These are phyloP conservation scores for Astragalus glycyphyllos DNA, from an alignment of 306 rosid species.

Conservation along the genomic window DNA sequence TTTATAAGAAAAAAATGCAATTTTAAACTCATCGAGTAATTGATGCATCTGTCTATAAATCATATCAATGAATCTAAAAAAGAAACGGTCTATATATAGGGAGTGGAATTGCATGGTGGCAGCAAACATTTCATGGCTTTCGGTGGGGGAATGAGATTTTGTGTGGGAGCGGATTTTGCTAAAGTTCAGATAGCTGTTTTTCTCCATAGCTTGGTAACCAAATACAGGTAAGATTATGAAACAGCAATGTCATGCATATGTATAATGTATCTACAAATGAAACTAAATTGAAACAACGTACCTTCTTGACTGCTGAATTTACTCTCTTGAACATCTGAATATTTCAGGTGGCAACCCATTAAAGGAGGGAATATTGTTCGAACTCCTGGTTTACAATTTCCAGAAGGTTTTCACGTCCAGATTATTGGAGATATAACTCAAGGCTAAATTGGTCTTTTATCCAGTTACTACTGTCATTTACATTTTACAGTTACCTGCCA, in stretches of 20 bases:
- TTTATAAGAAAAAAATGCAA: too few species aligned
- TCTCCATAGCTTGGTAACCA: constrained; percentile 84
- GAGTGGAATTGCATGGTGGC: constrained; percentile 66
- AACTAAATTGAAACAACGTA: constrained; percentile 17
- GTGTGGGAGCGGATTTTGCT: constrained; percentile 94
- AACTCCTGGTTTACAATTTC: constrained; percentile 82
- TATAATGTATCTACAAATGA: not conserved
- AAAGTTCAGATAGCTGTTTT: constrained; percentile 96
- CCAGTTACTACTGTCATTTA: too few species aligned
- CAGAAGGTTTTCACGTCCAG: constrained; percentile 73
- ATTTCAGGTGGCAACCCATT: constrained; percentile 62
- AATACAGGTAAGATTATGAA: constrained; percentile 68
- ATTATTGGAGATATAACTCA: too few species aligned
- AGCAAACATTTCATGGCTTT: constrained; percentile 94
- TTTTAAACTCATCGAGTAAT: constrained; percentile 5
- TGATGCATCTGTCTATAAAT: constrained; percentile 22
- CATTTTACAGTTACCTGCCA: too few species aligned
- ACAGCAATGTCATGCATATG: not conserved
- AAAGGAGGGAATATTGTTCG: constrained; percentile 79
- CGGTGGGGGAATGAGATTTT: constrained; percentile 98
- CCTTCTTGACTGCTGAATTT: not conserved
- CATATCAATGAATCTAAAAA: too few species aligned
- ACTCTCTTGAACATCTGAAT: constrained; percentile 35
- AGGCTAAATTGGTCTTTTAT: too few species aligned
- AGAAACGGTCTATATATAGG: too few species aligned